A percentile compares a stretch with the other conserved stretches of the same genome.
Evolutionary conservation across 192 early-diverging fungal genomes (phyloP).

Genomic region (Helicostylum pulchrum): DNA sequence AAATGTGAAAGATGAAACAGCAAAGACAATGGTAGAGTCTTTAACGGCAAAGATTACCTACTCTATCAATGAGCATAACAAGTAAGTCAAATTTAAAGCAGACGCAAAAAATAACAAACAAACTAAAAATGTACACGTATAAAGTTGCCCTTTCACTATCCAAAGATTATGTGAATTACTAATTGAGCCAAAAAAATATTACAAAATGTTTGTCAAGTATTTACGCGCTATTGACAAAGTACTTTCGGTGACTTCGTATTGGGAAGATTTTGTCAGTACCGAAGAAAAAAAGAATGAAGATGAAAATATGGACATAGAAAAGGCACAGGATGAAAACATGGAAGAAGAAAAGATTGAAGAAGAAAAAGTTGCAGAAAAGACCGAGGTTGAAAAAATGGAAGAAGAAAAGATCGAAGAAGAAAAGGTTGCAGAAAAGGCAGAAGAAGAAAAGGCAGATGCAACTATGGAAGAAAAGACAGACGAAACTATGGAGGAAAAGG

Average conservation of each 20-base stretch:
- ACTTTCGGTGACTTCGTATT: slow-evolving; percentile 17
- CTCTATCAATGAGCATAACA: slow-evolving; percentile 10
- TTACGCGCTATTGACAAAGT: slow-evolving; percentile 21
- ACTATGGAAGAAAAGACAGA: not conserved
- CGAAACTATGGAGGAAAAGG: not conserved
- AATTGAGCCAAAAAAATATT: slow-evolving; percentile 16
- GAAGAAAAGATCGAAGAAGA: not conserved
- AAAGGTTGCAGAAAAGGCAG: not conserved
- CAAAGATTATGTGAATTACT: slow-evolving; percentile 20
- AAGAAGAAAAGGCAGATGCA: not conserved
- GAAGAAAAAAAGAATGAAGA: not conserved
- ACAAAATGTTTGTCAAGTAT: slow-evolving; percentile 21
- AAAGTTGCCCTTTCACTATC: slow-evolving; percentile 20
- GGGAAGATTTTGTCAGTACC: slow-evolving; percentile 12
- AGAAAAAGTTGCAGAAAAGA: not conserved
- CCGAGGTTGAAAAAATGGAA: not conserved
- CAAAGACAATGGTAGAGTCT: not conserved
- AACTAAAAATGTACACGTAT: not conserved
- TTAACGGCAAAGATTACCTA: slow-evolving; percentile 8
- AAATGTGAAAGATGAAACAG: not conserved
- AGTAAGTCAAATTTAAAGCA: not conserved
- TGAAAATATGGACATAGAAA: not conserved
- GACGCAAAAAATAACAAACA: not conserved
- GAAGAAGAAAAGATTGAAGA: not conserved
- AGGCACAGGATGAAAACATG: not conserved